phyloP scores from a whole-genome alignment of 179 eudicot species.

The Vitellaria paradoxa region DNA sequence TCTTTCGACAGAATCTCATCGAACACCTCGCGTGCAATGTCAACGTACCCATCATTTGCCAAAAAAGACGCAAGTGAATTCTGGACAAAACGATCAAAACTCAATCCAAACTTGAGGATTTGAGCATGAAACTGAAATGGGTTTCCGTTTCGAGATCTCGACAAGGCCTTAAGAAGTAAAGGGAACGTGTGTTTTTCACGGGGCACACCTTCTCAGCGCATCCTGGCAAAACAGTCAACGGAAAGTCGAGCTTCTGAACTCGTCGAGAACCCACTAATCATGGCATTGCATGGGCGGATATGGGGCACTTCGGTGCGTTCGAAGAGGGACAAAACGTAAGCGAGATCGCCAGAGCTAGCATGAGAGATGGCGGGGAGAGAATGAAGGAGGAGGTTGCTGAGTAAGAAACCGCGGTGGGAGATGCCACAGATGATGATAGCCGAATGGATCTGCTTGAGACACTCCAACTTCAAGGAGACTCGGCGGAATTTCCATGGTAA shows the following conservation, averaged over 20 bases:
- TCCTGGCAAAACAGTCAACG: slow-evolving; percentile 10
- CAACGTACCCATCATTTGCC: slow-evolving; percentile 20
- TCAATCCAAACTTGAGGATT: slow-evolving; percentile 17
- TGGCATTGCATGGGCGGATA: slow-evolving; percentile 12
- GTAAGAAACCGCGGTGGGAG: slow-evolving; percentile 10
- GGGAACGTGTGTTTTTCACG: slow-evolving; percentile 33
- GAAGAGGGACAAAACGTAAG: slow-evolving; percentile 16
- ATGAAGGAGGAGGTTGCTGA: slow-evolving; percentile 14
- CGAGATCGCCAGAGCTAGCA: background rate
- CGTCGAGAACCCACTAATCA: slow-evolving; percentile 15
- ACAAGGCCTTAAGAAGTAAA: slow-evolving; percentile 24
- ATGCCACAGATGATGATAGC: slow-evolving; percentile 15
- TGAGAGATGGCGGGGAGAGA: slow-evolving; percentile 1
- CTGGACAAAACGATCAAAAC: slow-evolving; percentile 20
- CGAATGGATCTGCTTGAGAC: slow-evolving; percentile 16
- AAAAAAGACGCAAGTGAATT: slow-evolving; percentile 22
- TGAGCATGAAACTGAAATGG: slow-evolving; percentile 22
- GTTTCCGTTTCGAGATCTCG: slow-evolving; percentile 1
- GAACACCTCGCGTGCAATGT: slow-evolving; percentile 23
- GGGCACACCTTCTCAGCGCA: slow-evolving; percentile 21
- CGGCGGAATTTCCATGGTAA: too few relatives aligned
- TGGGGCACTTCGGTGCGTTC: slow-evolving; percentile 10
- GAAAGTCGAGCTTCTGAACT: slow-evolving; percentile 12
- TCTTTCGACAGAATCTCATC: slow-evolving; percentile 18
- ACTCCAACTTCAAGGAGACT: background rate